Percentiles rank a stretch among this genome's conserved stretches.
These are phyloP conservation scores for Coniochaeta sp. DNA, from an alignment of 2,329 filamentous ascomycete genomes.

Conservation along the genomic window DNA sequence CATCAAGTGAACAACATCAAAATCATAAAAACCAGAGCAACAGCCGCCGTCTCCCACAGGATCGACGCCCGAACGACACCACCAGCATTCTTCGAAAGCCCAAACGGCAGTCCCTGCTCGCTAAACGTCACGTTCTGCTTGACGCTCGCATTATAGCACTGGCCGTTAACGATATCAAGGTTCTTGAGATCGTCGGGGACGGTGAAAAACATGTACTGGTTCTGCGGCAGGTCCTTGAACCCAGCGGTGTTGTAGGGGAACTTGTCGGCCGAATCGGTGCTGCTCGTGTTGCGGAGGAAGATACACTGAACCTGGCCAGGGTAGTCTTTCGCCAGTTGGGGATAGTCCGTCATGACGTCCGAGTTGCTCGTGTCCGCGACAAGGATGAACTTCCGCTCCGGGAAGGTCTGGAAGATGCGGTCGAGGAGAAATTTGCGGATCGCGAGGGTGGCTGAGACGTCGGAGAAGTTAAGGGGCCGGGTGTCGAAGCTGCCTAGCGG, in stretches of 20 bases:
- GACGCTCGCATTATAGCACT: constrained; percentile 59
- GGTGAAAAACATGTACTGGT: constrained; percentile 73
- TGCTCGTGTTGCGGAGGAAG: constrained; percentile 65
- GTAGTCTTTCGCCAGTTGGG: constrained; percentile 54
- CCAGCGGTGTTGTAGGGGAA: constrained; percentile 71
- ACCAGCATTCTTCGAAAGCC: constrained; percentile 15
- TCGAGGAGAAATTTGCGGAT: constrained; percentile 64
- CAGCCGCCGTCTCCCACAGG: background rate
- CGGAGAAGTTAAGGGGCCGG: constrained; percentile 72
- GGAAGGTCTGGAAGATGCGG: constrained; percentile 69
- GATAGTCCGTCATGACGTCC: constrained; percentile 65
- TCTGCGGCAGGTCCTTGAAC: constrained; percentile 60
- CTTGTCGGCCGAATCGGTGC: constrained; percentile 57
- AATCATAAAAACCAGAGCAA: background rate
- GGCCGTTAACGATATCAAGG: constrained; percentile 59
- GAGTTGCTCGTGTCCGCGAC: constrained; percentile 70
- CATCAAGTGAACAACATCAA: background rate
- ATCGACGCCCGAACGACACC: background rate
- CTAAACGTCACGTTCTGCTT: constrained; percentile 66
- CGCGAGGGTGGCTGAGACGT: constrained; percentile 61
- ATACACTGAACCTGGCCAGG: constrained; percentile 72
- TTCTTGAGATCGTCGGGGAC: constrained; percentile 60
- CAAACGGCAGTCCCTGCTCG: constrained; percentile 51
- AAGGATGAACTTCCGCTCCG: constrained; percentile 66
- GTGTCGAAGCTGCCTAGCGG: constrained; percentile 73